Percentiles rank a stretch among this genome's conserved stretches.
Evolutionary conservation across 2,329 filamentous ascomycete species (phyloP).

Genomic region (Aspergillus ochraceus): DNA sequence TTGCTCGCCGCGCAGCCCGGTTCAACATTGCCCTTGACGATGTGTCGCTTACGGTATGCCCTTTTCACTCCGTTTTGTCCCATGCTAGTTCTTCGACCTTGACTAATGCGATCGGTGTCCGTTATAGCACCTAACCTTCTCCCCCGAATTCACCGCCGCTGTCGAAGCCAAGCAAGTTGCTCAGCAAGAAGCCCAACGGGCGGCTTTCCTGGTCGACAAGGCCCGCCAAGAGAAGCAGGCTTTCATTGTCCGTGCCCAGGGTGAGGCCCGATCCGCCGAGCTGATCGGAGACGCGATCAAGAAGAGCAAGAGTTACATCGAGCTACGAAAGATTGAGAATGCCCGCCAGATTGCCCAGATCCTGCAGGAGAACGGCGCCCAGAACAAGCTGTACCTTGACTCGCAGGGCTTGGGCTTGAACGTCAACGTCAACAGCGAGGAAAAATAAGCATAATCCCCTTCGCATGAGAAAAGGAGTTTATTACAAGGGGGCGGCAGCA

Average conservation of each 20-base stretch:
- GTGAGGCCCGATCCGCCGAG: conserved; percentile 96
- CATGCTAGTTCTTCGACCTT: background rate
- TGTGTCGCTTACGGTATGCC: conserved; percentile 85
- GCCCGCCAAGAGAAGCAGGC: conserved; percentile 99
- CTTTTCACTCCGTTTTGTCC: background rate
- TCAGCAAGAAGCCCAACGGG: conserved; percentile 91
- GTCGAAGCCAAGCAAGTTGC: conserved; percentile 71
- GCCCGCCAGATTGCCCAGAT: conserved; percentile 84
- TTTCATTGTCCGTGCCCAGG: conserved; percentile 96
- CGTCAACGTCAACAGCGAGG: conserved; percentile 53
- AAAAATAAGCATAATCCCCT: conserved; percentile 31
- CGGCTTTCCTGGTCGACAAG: conserved; percentile 97
- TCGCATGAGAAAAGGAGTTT: conserved; percentile 1
- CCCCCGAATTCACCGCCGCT: conserved; percentile 67
- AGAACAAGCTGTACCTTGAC: conserved; percentile 94
- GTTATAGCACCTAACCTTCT: conserved; percentile 64
- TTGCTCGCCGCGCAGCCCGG: conserved; percentile 83
- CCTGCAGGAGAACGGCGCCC: conserved; percentile 78
- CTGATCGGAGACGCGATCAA: conserved; percentile 99
- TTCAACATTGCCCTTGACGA: conserved; percentile 98
- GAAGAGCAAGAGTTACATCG: conserved; percentile 96
- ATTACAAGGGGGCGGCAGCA: background rate
- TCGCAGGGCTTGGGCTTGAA: conserved; percentile 89
- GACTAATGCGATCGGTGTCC: conserved; percentile 8
- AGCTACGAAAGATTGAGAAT: conserved; percentile 97